Base-by-base conservation (phyloP, 2,329 filamentous ascomycete species). In the Aspergillus tamarii region DNA sequence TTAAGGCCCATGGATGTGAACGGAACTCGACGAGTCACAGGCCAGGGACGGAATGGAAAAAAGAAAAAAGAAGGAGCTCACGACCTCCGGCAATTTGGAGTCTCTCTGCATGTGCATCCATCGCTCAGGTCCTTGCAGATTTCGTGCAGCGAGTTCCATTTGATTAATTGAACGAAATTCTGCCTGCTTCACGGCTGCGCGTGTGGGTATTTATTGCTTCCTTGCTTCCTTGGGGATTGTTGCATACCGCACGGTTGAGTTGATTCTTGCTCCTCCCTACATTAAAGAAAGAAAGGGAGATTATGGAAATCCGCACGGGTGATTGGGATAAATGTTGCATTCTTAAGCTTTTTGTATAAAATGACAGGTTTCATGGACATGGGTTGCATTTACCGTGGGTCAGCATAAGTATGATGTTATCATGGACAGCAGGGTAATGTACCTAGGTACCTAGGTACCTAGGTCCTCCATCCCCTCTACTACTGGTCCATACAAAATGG, bases 11-110 rank as follows among this genome's bases (percentile, higher is more conserved):
- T 68, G 69, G 63, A 67, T 64, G 56, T 62, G 62, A 64, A 69
- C 63, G 66, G 65, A 59, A 66, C 61, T 69, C 58, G 71, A 74
- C 72, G 65, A 73, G 72, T 75, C 72, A 76, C 64, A 73, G 73
- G 59, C 62, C 66, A 61, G 69, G 72, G 65, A 65, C 52, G 53
- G 50, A 45, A 60, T 23, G 55, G 26, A 45, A 61, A 64, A 19
- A 41, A 41, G 1, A 41, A 41, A 39, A 41, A 19, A 41, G 16
- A 19, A 66, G 66, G 62, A 57, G 61, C 65, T 67, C 62, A 63
- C 61, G 41, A 55, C 57, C 52, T 48, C 59, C 11, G 11, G 30
- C 21, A 36, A 39, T 59, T 54, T 54, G 52, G 52, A 26, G 39
- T 41, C 56, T 48, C 43, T 59, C 57, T 59, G 62, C 60, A 67